Evolutionary conservation across 176 grass and related monocot genomes (phyloP).

Genomic region (Zizania latifolia): DNA sequence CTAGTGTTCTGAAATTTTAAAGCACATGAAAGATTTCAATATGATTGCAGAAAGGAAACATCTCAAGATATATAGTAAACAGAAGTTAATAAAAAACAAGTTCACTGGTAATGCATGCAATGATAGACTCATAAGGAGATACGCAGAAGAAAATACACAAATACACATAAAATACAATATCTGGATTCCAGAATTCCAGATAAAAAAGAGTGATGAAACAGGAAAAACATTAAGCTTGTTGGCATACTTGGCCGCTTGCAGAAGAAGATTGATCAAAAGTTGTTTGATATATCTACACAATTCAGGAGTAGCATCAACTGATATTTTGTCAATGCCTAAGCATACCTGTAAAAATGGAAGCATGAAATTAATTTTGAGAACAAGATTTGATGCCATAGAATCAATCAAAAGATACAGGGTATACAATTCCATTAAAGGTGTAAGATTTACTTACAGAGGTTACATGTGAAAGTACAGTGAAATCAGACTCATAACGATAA

Average conservation of each 20-base stretch:
- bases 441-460: conserved; percentile 61
- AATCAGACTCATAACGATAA: conserved; percentile 70
- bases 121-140: not conserved
- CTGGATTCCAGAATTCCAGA: not conserved
- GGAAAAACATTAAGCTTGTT: not conserved
- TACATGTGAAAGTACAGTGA: conserved; percentile 77
- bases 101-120: not conserved
- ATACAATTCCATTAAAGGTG: not conserved
- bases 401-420: not conserved
- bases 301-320: conserved; percentile 63
- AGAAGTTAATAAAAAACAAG: not conserved
- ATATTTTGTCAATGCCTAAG: conserved; percentile 50
- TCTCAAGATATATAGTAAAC: not conserved
- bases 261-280: conserved; percentile 79
- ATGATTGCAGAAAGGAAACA: not conserved
- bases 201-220: conserved; percentile 18
- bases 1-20: conserved; percentile 63
- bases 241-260: conserved; percentile 60
- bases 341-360: conserved; percentile 48
- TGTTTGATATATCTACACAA: conserved; percentile 55
- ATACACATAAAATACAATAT: conserved; percentile 5
- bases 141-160: not conserved
- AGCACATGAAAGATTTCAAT: conserved; percentile 9
- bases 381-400: not conserved
- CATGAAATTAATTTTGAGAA: not conserved